Percentiles rank a stretch among this genome's conserved stretches.
Evolutionary conservation across 202 grass and related monocot species (phyloP).

Genomic region (Musa balbisiana): DNA sequence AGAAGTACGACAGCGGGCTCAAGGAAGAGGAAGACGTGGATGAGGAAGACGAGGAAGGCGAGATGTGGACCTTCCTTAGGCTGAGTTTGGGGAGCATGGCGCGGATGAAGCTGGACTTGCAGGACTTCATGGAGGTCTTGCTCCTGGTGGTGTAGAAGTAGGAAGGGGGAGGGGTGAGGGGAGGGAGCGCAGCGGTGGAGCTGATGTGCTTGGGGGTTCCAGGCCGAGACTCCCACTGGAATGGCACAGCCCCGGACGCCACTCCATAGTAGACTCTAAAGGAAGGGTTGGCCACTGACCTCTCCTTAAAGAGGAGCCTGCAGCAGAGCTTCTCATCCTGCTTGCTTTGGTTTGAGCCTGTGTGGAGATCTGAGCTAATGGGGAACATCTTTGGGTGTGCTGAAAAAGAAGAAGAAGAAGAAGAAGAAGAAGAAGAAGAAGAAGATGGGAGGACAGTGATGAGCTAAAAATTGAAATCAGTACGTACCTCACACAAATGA

Average conservation of each 20-base stretch:
- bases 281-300: constrained; percentile 39
- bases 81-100: neutral
- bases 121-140: neutral
- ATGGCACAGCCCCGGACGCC: constrained; percentile 66
- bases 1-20: too few relatives aligned
- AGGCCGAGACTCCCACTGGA: constrained; percentile 85
- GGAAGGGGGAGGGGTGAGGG: constrained; percentile 50
- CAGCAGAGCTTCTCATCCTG: constrained; percentile 40
- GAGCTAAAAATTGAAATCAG: too few relatives aligned
- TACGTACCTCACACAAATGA: too few relatives aligned
- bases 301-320: constrained; percentile 53
- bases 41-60: neutral
- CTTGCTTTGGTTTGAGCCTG: constrained; percentile 22
- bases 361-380: too few relatives aligned
- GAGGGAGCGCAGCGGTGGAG: constrained; percentile 18
- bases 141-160: constrained; percentile 34
- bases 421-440: too few relatives aligned
- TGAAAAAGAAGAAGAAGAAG: too few relatives aligned
- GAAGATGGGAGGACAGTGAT: too few relatives aligned
- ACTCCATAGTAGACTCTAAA: constrained; percentile 86
- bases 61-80: neutral
- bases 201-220: constrained; percentile 63
- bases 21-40: neutral
- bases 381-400: too few relatives aligned
- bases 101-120: neutral